Evolutionary conservation across 176 grass and related monocot genomes (phyloP).

Genomic region (Dactylis glomerata): DNA sequence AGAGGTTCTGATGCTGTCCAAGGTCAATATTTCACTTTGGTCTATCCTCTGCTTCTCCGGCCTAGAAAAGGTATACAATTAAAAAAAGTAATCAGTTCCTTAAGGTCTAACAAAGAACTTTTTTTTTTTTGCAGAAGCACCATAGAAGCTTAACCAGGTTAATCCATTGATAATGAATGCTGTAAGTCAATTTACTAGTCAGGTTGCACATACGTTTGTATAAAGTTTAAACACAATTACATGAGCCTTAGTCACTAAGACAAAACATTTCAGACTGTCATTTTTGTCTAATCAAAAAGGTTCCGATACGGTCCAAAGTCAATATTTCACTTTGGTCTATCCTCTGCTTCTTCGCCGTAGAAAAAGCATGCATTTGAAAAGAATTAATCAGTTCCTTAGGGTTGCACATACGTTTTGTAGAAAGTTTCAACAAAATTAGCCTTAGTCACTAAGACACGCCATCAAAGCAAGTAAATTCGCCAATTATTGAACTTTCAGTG

Average conservation of each 20-base stretch:
- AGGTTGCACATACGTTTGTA: neutral
- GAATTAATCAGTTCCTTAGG: neutral
- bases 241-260: neutral
- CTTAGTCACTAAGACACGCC: neutral
- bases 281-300: slow-evolving; percentile 84
- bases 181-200: neutral
- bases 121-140: neutral
- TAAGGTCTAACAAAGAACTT: neutral
- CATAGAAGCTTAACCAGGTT: neutral
- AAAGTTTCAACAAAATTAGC: too few species aligned
- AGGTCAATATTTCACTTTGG: slow-evolving; percentile 74
- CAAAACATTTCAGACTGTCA: too few species aligned
- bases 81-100: slow-evolving; percentile 13
- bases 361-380: slow-evolving; percentile 12
- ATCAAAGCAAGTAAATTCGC: slow-evolving; percentile 5
- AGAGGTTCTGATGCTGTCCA: slow-evolving; percentile 71
- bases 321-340: slow-evolving; percentile 75
- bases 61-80: slow-evolving; percentile 31
- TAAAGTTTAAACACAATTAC: neutral
- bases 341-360: slow-evolving; percentile 54
- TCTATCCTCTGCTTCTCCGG: slow-evolving; percentile 65
- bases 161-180: neutral
- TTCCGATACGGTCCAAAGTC: slow-evolving; percentile 68
- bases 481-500: neutral
- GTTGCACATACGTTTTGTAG: too few species aligned